Evolutionary conservation across 148 eudicot species (phyloP).

Genomic region (Nepenthes mirabilis): DNA sequence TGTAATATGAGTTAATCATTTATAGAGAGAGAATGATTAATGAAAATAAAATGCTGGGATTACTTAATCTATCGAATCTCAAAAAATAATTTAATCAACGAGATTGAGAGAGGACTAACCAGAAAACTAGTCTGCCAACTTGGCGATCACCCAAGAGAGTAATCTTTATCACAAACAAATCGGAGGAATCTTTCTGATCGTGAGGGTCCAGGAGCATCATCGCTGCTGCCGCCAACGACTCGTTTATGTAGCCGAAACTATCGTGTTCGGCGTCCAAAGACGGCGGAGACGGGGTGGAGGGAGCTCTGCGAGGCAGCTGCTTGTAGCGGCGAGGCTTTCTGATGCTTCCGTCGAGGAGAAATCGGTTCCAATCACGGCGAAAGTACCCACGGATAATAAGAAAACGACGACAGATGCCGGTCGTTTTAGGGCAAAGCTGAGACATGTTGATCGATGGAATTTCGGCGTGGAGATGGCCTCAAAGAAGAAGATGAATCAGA

Average conservation of each 20-base stretch:
- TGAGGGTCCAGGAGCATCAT: not conserved
- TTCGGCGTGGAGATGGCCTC: slow-evolving; percentile 10
- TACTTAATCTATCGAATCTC: no score
- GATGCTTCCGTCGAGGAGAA: slow-evolving; percentile 3
- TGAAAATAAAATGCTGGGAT: no score
- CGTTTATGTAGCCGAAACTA: not conserved
- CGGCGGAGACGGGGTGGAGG: not conserved
- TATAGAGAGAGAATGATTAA: no score
- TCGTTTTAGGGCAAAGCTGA: slow-evolving; percentile 12
- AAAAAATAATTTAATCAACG: not conserved
- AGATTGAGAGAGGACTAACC: slow-evolving; percentile 8
- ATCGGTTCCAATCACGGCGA: slow-evolving; percentile 14
- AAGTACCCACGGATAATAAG: slow-evolving; percentile 13
- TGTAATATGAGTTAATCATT: no score
- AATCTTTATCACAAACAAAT: slow-evolving; percentile 51
- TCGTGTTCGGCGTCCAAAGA: not conserved
- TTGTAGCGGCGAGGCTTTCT: slow-evolving; percentile 18
- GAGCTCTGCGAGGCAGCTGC: slow-evolving; percentile 11
- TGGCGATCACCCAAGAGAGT: slow-evolving; percentile 53
- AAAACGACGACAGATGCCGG: slow-evolving; percentile 13
- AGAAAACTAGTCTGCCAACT: slow-evolving; percentile 52
- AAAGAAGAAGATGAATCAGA: slow-evolving; percentile 4
- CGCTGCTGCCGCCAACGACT: not conserved
- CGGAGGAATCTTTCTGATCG: slow-evolving; percentile 11
- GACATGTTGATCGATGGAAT: slow-evolving; percentile 1